Conservation (phyloP, 495 filamentous ascomycete species). For the Aspergillus saccharolyticus region DNA sequence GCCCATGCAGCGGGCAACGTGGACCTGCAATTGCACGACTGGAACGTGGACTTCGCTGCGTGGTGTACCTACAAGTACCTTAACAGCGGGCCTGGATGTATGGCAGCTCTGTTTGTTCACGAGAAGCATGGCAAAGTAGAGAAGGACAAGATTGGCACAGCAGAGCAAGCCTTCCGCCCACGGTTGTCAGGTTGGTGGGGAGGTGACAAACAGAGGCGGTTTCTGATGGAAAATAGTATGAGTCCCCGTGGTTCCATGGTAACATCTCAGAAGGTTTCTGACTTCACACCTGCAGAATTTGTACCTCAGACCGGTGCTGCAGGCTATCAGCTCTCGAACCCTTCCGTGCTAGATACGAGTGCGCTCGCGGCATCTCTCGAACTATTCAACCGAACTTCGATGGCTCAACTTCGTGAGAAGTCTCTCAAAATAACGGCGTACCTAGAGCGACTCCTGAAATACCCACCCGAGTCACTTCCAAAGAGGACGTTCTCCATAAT, state of each 20-base stretch:
- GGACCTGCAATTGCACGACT: conserved; percentile 73
- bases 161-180: conserved; percentile 38
- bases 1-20: conserved; percentile 95
- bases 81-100: conserved; percentile 83
- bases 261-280: not conserved
- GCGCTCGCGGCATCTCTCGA: conserved; percentile 72
- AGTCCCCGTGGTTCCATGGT: too few species aligned
- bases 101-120: conserved; percentile 86
- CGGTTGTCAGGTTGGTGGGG: conserved; percentile 91
- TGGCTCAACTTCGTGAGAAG: conserved; percentile 66
- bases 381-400: conserved; percentile 69
- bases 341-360: conserved; percentile 55
- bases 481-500: conserved; percentile 65
- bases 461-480: conserved; percentile 31
- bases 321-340: conserved; percentile 60
- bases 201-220: conserved; percentile 67
- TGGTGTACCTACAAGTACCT: conserved; percentile 99
- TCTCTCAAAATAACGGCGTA: conserved; percentile 74
- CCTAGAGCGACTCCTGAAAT: conserved; percentile 59
- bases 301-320: conserved; percentile 61
- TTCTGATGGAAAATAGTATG: conserved; percentile 67
- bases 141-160: conserved; percentile 29
- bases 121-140: conserved; percentile 58
- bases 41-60: conserved; percentile 93
- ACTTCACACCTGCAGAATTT: conserved; percentile 47